Percentiles rank a stretch among this genome's conserved stretches.
Evolutionary conservation across 805 yeast species (phyloP).

Genomic region (Lachancea quebecensis): DNA sequence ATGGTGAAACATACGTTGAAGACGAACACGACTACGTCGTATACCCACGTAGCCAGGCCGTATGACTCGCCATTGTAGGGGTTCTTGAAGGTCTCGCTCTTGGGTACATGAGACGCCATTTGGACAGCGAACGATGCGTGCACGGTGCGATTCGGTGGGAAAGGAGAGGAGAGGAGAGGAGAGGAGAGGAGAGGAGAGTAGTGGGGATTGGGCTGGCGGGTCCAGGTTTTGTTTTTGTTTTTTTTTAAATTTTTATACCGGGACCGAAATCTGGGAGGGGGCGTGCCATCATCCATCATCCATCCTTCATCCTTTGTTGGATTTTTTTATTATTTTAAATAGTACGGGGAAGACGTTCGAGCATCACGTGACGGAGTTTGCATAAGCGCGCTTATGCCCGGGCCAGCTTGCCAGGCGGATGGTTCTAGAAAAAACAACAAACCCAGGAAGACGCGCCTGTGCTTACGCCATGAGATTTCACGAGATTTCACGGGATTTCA

Average conservation of each 20-base stretch:
- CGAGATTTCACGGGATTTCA: too few species aligned
- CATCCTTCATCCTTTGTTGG: constrained; percentile 3
- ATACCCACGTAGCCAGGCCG: constrained; percentile 22
- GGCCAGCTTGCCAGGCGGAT: too few species aligned
- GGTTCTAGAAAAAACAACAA: too few species aligned
- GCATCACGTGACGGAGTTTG: not conserved
- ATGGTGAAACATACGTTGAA: constrained; percentile 30
- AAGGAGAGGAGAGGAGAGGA: not conserved
- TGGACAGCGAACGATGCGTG: not conserved
- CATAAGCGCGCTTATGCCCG: too few species aligned
- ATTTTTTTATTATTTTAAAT: not conserved
- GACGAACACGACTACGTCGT: constrained; percentile 25
- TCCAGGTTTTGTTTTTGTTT: too few species aligned
- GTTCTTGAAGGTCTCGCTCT: constrained; percentile 15
- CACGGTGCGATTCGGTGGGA: not conserved
- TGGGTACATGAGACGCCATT: constrained; percentile 23
- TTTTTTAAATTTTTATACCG: too few species aligned
- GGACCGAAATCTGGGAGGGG: too few species aligned
- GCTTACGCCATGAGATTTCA: too few species aligned
- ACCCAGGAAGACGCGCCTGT: too few species aligned
- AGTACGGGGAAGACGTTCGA: too few species aligned
- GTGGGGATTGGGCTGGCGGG: too few species aligned
- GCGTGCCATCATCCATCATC: not conserved
- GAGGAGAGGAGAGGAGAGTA: not conserved
- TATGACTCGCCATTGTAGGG: constrained; percentile 24